Conservation (phyloP, 805 yeast species). For the Candida awuae region DNA sequence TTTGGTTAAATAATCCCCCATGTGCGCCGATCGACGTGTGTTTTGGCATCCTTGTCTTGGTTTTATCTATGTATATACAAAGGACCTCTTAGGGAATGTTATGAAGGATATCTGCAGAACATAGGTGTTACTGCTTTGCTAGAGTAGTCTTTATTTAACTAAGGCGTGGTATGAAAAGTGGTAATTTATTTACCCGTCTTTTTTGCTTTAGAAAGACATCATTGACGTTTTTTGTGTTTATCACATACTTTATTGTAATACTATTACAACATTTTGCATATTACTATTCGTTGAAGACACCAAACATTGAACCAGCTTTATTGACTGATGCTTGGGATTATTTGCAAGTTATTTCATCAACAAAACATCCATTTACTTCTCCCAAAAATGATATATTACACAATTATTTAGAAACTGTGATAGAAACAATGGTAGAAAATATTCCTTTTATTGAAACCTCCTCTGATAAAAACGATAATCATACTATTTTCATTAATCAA, state of each 20-base stretch:
- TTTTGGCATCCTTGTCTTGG: no score
- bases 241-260: constrained; percentile 39
- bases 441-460: constrained; percentile 5
- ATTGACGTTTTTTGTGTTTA: constrained; percentile 45
- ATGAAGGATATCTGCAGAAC: no score
- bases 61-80: no score
- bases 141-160: no score
- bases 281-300: constrained; percentile 35
- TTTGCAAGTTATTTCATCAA: constrained; percentile 56
- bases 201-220: constrained; percentile 65
- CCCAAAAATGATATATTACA: constrained; percentile 71
- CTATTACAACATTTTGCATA: constrained; percentile 29
- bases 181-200: not conserved
- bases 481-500: constrained; percentile 35
- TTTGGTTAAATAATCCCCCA: no score
- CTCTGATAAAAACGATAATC: constrained; percentile 9
- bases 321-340: constrained; percentile 55
- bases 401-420: constrained; percentile 41
- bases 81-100: no score
- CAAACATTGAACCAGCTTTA: constrained; percentile 33
- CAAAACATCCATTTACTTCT: constrained; percentile 74
- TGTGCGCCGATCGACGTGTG: no score
- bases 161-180: not conserved
- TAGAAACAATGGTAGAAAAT: not conserved
- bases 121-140: no score